Conservation (phyloP, 306 rosid genomes). For the Gillenia trifoliata region DNA sequence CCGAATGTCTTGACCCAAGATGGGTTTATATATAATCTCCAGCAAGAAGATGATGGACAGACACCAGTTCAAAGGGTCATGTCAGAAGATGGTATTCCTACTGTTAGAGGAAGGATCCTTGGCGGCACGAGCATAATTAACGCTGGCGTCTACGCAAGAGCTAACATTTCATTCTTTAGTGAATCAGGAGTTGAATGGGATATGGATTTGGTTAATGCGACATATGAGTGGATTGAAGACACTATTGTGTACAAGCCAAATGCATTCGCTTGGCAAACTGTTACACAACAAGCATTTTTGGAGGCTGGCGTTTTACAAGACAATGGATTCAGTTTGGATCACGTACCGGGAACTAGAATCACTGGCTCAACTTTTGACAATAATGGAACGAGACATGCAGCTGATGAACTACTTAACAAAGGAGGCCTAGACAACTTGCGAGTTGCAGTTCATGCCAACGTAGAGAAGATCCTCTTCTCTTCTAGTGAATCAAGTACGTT, state of each 20-base stretch:
- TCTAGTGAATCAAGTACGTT: constrained; percentile 3
- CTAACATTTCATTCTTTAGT: background rate
- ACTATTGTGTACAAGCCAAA: constrained; percentile 3
- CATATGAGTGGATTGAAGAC: constrained; percentile 28
- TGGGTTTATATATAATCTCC: background rate
- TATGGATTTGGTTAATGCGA: constrained; percentile 7
- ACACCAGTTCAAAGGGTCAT: constrained; percentile 1
- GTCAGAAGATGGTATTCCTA: constrained; percentile 23
- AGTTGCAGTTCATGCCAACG: constrained; percentile 22
- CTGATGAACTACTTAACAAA: constrained; percentile 22
- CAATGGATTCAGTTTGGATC: constrained; percentile 17
- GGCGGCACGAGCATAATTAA: constrained; percentile 32
- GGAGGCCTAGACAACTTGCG: constrained; percentile 4
- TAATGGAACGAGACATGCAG: constrained; percentile 23
- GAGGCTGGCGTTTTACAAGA: constrained; percentile 11
- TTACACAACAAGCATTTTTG: background rate
- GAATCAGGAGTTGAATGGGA: constrained; percentile 24
- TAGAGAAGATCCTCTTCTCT: constrained; percentile 15
- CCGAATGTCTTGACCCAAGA: background rate
- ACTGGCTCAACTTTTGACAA: constrained; percentile 18
- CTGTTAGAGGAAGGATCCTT: constrained; percentile 17
- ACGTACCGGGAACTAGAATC: constrained; percentile 9
- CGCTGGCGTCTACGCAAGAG: constrained; percentile 21
- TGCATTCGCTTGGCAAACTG: background rate
- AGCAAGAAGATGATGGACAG: constrained; percentile 1